A percentile compares a stretch with the other conserved stretches of the same genome.
Evolutionary conservation across 352 stramenopile species (phyloP).

Genomic region (Phytophthora meadii): DNA sequence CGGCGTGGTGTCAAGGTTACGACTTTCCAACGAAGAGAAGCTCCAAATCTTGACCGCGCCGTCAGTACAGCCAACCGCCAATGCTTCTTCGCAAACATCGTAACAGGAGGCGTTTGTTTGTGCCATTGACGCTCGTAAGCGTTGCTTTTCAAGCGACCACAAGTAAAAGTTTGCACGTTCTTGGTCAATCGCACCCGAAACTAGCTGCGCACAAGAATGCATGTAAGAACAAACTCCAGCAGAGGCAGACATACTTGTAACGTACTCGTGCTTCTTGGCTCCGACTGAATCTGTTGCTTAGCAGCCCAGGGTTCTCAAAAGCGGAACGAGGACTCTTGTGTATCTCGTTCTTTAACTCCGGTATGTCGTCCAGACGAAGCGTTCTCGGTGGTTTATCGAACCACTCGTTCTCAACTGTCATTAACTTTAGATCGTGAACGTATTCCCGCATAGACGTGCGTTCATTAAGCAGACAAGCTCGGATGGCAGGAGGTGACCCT

Average conservation of each 20-base stretch:
- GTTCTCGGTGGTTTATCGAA: slow-evolving; percentile 53
- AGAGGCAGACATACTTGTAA: slow-evolving; percentile 7
- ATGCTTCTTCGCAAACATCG: slow-evolving; percentile 80
- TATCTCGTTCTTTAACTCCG: slow-evolving; percentile 65
- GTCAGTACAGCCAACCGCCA: slow-evolving; percentile 80
- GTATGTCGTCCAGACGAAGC: slow-evolving; percentile 55
- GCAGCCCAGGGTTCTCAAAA: slow-evolving; percentile 74
- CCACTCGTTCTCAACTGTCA: slow-evolving; percentile 78
- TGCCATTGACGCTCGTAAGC: slow-evolving; percentile 67
- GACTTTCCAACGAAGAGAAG: slow-evolving; percentile 68
- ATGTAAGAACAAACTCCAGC: slow-evolving; percentile 1
- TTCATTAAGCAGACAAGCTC: slow-evolving; percentile 83
- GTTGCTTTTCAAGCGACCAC: slow-evolving; percentile 81
- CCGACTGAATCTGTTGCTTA: slow-evolving; percentile 71
- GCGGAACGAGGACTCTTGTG: slow-evolving; percentile 51
- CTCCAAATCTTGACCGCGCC: slow-evolving; percentile 87
- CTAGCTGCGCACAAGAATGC: slow-evolving; percentile 47
- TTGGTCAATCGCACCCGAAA: slow-evolving; percentile 78
- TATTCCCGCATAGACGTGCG: slow-evolving; percentile 89
- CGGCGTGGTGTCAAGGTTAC: slow-evolving; percentile 51
- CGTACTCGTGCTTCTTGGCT: slow-evolving; percentile 69
- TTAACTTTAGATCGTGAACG: slow-evolving; percentile 80
- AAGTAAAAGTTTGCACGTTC: slow-evolving; percentile 86
- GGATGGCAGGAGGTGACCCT: slow-evolving; percentile 84
- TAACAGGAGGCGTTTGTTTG: slow-evolving; percentile 78